Conservation (phyloP, 441 rosid species). For the Kokia cookei region DNA sequence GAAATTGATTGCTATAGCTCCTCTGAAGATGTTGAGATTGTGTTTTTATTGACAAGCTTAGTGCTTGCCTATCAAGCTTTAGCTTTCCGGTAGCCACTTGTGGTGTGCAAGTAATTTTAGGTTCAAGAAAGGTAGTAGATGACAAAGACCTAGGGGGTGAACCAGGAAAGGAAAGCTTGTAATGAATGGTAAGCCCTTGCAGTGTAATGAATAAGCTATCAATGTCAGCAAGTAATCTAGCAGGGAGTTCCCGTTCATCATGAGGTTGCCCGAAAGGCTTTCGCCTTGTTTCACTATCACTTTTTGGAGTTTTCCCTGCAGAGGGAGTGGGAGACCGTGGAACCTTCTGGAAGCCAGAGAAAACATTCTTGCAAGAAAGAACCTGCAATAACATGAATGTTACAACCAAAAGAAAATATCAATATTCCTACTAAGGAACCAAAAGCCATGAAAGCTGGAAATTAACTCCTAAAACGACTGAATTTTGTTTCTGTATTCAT, state of each 20-base stretch:
- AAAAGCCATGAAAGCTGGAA: neutral
- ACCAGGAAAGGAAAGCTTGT: slow-evolving; percentile 69
- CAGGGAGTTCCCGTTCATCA: slow-evolving; percentile 68
- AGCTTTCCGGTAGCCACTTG: slow-evolving; percentile 49
- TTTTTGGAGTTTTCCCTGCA: slow-evolving; percentile 61
- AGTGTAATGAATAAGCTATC: slow-evolving; percentile 73
- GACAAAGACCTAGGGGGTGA: slow-evolving; percentile 51
- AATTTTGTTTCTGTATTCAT: neutral
- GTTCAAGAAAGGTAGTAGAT: slow-evolving; percentile 41
- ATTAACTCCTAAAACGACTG: neutral
- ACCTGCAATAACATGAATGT: slow-evolving; percentile 41
- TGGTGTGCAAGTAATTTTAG: slow-evolving; percentile 41
- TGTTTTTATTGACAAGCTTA: slow-evolving; percentile 38
- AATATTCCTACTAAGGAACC: neutral
- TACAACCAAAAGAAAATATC: neutral
- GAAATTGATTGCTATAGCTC: slow-evolving; percentile 79
- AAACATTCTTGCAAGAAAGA: slow-evolving; percentile 80
- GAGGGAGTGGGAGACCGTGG: slow-evolving; percentile 94
- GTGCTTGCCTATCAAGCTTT: slow-evolving; percentile 56
- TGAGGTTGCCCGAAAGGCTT: slow-evolving; percentile 44
- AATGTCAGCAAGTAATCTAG: slow-evolving; percentile 70
- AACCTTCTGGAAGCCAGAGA: slow-evolving; percentile 85
- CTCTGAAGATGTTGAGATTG: slow-evolving; percentile 59
- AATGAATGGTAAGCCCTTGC: slow-evolving; percentile 72
- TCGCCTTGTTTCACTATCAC: slow-evolving; percentile 66